A percentile compares a stretch with the other conserved stretches of the same genome.
Conservation (phyloP, 208 protist species). For the Zelonia costaricensis region DNA sequence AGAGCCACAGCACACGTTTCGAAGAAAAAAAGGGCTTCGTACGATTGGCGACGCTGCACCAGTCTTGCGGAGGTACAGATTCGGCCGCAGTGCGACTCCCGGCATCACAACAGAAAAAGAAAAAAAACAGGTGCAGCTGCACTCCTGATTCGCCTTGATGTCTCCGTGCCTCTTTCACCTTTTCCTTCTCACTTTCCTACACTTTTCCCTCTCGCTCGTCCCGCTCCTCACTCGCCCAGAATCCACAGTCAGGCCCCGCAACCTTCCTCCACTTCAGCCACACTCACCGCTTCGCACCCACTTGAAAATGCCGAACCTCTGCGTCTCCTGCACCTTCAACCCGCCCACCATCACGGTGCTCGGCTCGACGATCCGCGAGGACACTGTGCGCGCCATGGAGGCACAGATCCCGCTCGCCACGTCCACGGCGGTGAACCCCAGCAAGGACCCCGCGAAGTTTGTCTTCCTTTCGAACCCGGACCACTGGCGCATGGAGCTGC, state of each 20-base stretch:
- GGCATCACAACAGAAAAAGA: constrained; percentile 1
- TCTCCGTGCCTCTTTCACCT: no score
- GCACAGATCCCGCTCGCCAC: constrained; percentile 66
- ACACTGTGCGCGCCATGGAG: constrained; percentile 87
- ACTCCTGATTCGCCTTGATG: no score
- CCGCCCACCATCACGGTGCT: constrained; percentile 87
- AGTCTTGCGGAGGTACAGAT: no score
- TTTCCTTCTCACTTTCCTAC: no score
- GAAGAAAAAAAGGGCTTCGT: no score
- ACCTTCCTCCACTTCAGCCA: not conserved
- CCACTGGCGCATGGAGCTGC: constrained; percentile 89
- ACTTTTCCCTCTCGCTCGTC: not conserved
- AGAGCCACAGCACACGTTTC: no score
- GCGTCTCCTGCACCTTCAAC: constrained; percentile 90
- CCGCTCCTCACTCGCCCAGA: constrained; percentile 1
- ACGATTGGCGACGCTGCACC: no score
- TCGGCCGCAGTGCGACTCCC: no score
- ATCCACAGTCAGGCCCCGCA: constrained; percentile 1
- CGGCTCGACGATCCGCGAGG: constrained; percentile 84
- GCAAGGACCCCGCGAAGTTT: constrained; percentile 80
- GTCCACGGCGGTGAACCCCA: constrained; percentile 68
- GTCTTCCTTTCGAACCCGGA: constrained; percentile 72
- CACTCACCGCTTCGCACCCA: not conserved
- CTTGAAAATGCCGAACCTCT: constrained; percentile 87
- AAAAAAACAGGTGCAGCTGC: no score